Evolutionary conservation across 2,329 filamentous ascomycete genomes (phyloP), one percentile per base, ranked within the genome.

Genomic region (Elsinoe batatas): DNA sequence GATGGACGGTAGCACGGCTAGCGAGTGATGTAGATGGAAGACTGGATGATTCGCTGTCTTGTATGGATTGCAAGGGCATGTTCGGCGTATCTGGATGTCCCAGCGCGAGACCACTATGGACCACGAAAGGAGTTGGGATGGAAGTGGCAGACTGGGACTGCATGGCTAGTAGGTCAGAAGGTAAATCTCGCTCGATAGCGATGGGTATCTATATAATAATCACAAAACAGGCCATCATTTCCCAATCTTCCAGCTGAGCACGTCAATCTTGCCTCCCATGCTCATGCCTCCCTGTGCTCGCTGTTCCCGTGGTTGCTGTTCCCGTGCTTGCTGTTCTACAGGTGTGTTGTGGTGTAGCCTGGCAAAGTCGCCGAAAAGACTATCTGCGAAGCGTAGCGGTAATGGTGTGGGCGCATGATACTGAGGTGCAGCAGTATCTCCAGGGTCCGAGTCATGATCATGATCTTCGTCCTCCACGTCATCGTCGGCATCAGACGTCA

Each of bases 1-100:
- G 65, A 69, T 63, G 33, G 20, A 6, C 10, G 11, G 22, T 12
- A 13, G n/a, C 10, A 2, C 3, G 47, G 33, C 15, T 2, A 8
- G 35, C 22, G 20, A 11, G 18, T 11, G 20, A 2, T n/a, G 13
- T 12, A 13, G 40, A 30, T 1, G 40, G 4, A 5, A 30, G 4
- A 30, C 26, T 26, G 18, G n/a, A n/a, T n/a, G n/a, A n/a, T n/a
- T n/a, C n/a, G n/a, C 8, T 44, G 10, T 17, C 20, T 26, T 11
- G 3, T 13, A 8, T 44, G 40, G 17, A 4, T 3, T 3, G 3
- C 3, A 3, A 30, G 20, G 11, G n/a, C 3, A 22, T 22, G 10
- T 10, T 3, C 40, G 20, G 10, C n/a, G n/a, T 44, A 5, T 22
- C 10, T 11, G 40, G 12, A 17, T 13, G 10, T 13, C 11, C 10